Percentiles rank a stretch among this genome's conserved stretches.
phyloP scores from a whole-genome alignment of 257 asterid species.

The Coffea eugenioides region DNA sequence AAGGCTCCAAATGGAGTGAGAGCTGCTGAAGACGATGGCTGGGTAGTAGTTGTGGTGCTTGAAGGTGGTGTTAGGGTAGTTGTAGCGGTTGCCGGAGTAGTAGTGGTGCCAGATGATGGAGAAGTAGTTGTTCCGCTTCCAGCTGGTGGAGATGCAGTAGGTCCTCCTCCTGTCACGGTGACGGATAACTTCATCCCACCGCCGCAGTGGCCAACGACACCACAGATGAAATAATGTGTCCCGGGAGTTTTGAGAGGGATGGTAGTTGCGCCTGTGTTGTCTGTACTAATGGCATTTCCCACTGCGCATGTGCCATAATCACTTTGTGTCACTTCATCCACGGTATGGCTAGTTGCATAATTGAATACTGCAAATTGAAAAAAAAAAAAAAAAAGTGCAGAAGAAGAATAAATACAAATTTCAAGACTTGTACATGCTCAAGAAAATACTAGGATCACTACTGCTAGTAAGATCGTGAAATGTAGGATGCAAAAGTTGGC shows the following conservation, averaged over 20 bases:
- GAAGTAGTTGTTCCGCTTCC: slow-evolving; percentile 3
- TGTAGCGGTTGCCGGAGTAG: slow-evolving; percentile 15
- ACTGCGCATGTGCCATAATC: slow-evolving; percentile 61
- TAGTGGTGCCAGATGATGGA: slow-evolving; percentile 16
- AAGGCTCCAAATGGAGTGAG: slow-evolving; percentile 15
- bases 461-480: too few species aligned
- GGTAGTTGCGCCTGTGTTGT: slow-evolving; percentile 60
- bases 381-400: neutral
- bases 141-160: slow-evolving; percentile 13
- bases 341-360: slow-evolving; percentile 63
- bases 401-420: neutral
- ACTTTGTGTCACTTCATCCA: slow-evolving; percentile 59
- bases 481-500: too few species aligned
- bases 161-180: slow-evolving; percentile 14
- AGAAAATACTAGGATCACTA: neutral
- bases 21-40: slow-evolving; percentile 18
- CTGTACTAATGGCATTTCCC: slow-evolving; percentile 60
- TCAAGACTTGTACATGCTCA: neutral
- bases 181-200: slow-evolving; percentile 37
- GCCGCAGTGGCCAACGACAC: slow-evolving; percentile 26
- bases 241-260: slow-evolving; percentile 29
- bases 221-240: slow-evolving; percentile 30
- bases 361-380: slow-evolving; percentile 55
- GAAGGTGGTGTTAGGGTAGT: slow-evolving; percentile 6
- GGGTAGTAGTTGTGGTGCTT: neutral